Evolutionary conservation across 1,284 basidiomycete genomes (phyloP), one percentile per base, ranked within the genome.

Genomic region (Leccinum insigne): DNA sequence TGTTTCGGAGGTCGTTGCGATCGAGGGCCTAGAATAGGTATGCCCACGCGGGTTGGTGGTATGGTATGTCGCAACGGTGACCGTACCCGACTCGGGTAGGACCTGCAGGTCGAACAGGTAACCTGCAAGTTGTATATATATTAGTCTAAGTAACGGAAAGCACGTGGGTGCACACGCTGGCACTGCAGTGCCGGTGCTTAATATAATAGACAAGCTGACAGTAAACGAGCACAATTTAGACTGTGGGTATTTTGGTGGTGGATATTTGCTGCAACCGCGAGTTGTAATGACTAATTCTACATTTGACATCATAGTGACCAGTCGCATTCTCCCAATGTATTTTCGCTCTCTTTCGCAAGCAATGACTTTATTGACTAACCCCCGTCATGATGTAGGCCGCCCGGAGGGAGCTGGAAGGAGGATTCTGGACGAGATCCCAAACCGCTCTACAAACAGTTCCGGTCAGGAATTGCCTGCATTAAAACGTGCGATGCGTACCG

Each of bases 341-440:
- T 52, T 18, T 21, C 5, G 44, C 44, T n/a, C 44, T 18, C 44
- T 18, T 49, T 49, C n/a, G 18, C 11, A 49, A 21, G 47, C 10
- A 49, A 49, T 21, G 44, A 29, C 5, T 32, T 47, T 5, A 13
- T n/a, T 58, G 44, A 47, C n/a, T 18, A 49, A 40, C 29, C 44
- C 68, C 61, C 44, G 69, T 54, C 52, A 54, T 10, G 54, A n/a
- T 5, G 32, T 49, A 49, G 59, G n/a, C 40, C 11, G 11, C 35
- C 35, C 0, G 62, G 44, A 21, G 70, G 42, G n/a, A 66, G 54
- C 40, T 66, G 67, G 62, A 69, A 73, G 60, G 60, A 70, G 8
- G 77, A 79, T 23, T 69, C 70, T 23, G 77, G 78, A 42, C 77
- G 75, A 62, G 74, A 29, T 29, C 26, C 26, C 26, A 29, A 29